Evolutionary conservation across 441 rosid species (phyloP).

Genomic region (Rhodomyrtus psidioides): DNA sequence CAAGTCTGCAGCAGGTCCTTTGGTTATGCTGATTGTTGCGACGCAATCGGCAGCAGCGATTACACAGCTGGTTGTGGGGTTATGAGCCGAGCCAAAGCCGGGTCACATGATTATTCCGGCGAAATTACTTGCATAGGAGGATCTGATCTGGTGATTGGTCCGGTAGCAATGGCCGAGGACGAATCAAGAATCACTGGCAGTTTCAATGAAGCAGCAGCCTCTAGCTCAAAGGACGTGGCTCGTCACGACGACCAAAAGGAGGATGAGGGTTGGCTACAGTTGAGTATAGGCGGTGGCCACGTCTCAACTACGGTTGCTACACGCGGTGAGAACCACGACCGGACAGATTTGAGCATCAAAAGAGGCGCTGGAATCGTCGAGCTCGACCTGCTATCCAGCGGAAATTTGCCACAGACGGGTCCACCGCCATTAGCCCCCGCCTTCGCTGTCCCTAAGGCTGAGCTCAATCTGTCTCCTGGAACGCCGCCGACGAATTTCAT

Average conservation of each 20-base stretch:
- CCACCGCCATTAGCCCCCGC: constrained; percentile 13
- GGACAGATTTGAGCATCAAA: neutral
- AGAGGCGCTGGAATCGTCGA: constrained; percentile 46
- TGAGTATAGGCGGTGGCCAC: constrained; percentile 54
- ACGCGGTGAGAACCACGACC: constrained; percentile 24
- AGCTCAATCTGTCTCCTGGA: constrained; percentile 12
- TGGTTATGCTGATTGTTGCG: constrained; percentile 17
- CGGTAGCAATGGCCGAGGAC: constrained; percentile 64
- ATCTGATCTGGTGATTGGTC: constrained; percentile 35
- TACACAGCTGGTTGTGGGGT: constrained; percentile 20
- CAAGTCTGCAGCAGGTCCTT: constrained; percentile 11
- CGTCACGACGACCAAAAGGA: constrained; percentile 11
- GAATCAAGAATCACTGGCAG: constrained; percentile 60
- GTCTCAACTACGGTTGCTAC: constrained; percentile 2
- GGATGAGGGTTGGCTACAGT: constrained; percentile 71
- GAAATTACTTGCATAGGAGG: constrained; percentile 24
- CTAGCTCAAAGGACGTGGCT: constrained; percentile 43
- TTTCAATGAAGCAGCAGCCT: constrained; percentile 33
- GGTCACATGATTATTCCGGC: constrained; percentile 17
- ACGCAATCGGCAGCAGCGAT: neutral
- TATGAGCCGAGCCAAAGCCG: constrained; percentile 29
- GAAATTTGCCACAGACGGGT: constrained; percentile 17
- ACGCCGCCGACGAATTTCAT: neutral
- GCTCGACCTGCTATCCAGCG: constrained; percentile 68
- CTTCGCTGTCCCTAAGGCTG: constrained; percentile 24